Evolutionary conservation across 202 grass and related monocot genomes (phyloP), one percentile per base, ranked within the genome.

Genomic region (Hordeum pubiflorum): DNA sequence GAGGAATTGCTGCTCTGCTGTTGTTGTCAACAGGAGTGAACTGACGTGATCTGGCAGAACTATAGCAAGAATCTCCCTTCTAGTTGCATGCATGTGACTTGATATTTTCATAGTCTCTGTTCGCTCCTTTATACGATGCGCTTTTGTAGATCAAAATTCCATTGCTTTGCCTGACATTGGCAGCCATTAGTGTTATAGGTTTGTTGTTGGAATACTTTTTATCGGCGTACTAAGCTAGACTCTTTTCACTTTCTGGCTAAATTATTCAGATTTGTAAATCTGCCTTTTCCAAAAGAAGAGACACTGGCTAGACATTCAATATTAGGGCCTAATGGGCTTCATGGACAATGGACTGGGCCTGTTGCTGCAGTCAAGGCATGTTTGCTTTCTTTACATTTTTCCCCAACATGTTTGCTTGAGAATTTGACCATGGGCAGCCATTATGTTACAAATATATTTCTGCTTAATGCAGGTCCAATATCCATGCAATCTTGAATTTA

Each of bases 251-350:
- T 90, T 13, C 43, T 41, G 55, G 69, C 26, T 84, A 74, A 66
- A 81, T 74, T 86, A 38, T 92, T 64, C 83, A 99, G 96, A 83
- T 89, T 86, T 82, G 78, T 87, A 61, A 88, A 87, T 79, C 27
- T 93, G 23, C 90, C 89, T 72, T 76, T 79, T 85, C 92, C 96
- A 73, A 99, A 93, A 74, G 90, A 99, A 90, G 96, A 99, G 93
- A 91, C 96, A 62, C 85, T 99, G 69, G 93, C 92, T 57, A 99
- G 96, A 76, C 96, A 99, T 75, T 93, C 96, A 55, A 99, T 99
- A 93, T 91, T 99, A 85, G 96, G 96, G 66, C 89, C 92, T 74
- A 95, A 95, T 83, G 96, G 96, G 65, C 90, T 99, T 57, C 85
- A 85, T 41, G 87, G 88, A 70, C 85, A 88, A 79, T 89, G 89